phyloP scores from a whole-genome alignment of 352 stramenopile genomes.

The Phytophthora tentaculata region DNA sequence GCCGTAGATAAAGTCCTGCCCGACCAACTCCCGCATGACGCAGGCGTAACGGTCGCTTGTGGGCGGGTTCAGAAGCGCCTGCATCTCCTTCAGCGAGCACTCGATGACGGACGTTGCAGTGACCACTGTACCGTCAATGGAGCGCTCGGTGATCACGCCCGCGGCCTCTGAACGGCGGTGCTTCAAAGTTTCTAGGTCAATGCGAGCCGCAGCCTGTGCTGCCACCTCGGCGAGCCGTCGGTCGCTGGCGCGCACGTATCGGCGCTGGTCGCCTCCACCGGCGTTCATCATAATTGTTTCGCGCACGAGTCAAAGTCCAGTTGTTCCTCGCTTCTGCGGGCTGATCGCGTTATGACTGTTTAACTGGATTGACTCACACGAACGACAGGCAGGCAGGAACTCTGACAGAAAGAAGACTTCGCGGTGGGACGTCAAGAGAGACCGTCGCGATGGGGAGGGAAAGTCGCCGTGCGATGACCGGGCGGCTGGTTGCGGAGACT shows the following conservation, averaged over 20 bases:
- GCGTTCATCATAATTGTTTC: conserved; percentile 17
- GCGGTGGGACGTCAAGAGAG: conserved; percentile 28
- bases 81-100: conserved; percentile 53
- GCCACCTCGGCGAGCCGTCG: conserved; percentile 47
- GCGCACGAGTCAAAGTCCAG: conserved; percentile 6
- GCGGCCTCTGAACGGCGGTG: conserved; percentile 25
- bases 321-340: conserved; percentile 8
- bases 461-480: conserved; percentile 21
- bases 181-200: conserved; percentile 38
- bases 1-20: conserved; percentile 55
- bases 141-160: conserved; percentile 35
- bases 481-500: conserved; percentile 17
- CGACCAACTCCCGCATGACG: conserved; percentile 54
- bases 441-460: conserved; percentile 32
- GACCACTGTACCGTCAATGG: conserved; percentile 36
- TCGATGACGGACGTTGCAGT: conserved; percentile 40
- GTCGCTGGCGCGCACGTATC: conserved; percentile 56
- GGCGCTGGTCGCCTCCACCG: conserved; percentile 25
- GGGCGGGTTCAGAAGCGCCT: conserved; percentile 33
- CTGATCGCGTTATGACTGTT: conserved; percentile 20
- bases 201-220: conserved; percentile 25
- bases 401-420: neutral
- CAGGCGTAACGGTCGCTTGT: conserved; percentile 43
- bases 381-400: conserved; percentile 17
- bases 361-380: conserved; percentile 16